Evolutionary conservation across 768 basidiomycete species (phyloP).

Genomic region (Lactarius akahatsu): DNA sequence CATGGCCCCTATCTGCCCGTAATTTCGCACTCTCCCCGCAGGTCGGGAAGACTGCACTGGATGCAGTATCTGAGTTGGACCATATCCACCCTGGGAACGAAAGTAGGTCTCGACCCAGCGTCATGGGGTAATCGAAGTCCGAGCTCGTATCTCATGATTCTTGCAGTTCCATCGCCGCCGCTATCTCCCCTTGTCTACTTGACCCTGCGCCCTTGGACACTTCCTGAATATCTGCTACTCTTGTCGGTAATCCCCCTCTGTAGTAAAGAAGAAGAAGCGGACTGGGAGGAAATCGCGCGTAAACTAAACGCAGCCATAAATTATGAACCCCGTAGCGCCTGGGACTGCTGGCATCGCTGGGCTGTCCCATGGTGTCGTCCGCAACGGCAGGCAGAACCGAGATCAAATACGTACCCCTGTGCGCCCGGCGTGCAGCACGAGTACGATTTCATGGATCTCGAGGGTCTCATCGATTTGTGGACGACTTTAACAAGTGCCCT

Average conservation of each 20-base stretch:
- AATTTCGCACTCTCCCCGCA: constrained; percentile 16
- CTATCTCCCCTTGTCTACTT: constrained; percentile 25
- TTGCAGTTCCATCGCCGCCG: constrained; percentile 20
- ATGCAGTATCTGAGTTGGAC: constrained; percentile 23
- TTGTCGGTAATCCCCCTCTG: constrained; percentile 17
- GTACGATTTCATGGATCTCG: constrained; percentile 21
- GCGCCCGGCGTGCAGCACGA: constrained; percentile 29
- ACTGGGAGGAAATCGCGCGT: constrained; percentile 25
- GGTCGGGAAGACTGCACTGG: constrained; percentile 27
- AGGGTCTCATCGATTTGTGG: constrained; percentile 24
- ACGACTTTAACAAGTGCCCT: constrained; percentile 13
- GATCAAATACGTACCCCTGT: constrained; percentile 20
- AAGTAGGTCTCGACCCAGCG: background rate
- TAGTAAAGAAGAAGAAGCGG: constrained; percentile 4
- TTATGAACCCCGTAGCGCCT: constrained; percentile 19
- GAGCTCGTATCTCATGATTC: background rate
- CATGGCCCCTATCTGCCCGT: constrained; percentile 21
- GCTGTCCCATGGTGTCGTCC: constrained; percentile 25
- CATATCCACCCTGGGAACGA: constrained; percentile 4
- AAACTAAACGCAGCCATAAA: constrained; percentile 13
- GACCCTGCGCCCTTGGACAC: constrained; percentile 23
- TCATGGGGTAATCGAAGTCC: background rate
- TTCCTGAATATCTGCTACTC: constrained; percentile 27
- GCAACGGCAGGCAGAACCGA: background rate
- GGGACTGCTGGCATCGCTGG: constrained; percentile 32